Evolutionary conservation across 2,329 filamentous ascomycete genomes (phyloP).

Genomic region (Parasarocladium wereldwijsianum): DNA sequence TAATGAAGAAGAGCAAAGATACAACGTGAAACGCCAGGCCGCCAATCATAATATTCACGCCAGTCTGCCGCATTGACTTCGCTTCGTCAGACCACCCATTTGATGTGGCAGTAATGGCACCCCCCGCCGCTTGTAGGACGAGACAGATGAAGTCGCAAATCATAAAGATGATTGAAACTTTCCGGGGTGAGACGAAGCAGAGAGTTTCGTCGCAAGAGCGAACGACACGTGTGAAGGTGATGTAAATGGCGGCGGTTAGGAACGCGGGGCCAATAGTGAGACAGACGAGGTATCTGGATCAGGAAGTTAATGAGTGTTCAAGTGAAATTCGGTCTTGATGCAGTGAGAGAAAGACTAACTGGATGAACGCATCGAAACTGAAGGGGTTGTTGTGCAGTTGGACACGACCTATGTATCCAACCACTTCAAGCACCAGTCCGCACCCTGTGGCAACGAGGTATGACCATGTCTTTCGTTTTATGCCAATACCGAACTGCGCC

Average conservation of each 20-base stretch:
- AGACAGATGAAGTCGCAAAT: constrained; percentile 34
- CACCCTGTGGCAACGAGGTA: constrained; percentile 29
- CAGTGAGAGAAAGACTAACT: constrained; percentile 33
- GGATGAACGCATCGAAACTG: constrained; percentile 34
- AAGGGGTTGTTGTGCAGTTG: constrained; percentile 38
- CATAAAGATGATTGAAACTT: constrained; percentile 24
- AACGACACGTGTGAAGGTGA: constrained; percentile 36
- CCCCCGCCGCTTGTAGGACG: constrained; percentile 33
- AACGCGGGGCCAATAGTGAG: constrained; percentile 51
- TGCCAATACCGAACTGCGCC: constrained; percentile 20
- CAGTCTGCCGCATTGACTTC: constrained; percentile 16
- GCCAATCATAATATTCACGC: constrained; percentile 41
- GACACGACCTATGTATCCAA: constrained; percentile 46
- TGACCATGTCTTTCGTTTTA: constrained; percentile 23
- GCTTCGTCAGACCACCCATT: constrained; percentile 22
- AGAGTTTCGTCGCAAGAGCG: constrained; percentile 24
- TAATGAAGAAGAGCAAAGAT: constrained; percentile 26
- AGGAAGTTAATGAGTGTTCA: not conserved
- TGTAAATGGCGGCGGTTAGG: constrained; percentile 46
- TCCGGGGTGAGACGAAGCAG: constrained; percentile 15
- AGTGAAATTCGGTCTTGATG: too few relatives aligned
- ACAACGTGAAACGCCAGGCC: constrained; percentile 33
- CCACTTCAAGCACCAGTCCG: constrained; percentile 38
- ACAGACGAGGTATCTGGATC: constrained; percentile 19
- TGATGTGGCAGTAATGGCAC: constrained; percentile 24